phyloP scores from a whole-genome alignment of 2,329 filamentous ascomycete species.

The Lasiodiplodia theobromae region DNA sequence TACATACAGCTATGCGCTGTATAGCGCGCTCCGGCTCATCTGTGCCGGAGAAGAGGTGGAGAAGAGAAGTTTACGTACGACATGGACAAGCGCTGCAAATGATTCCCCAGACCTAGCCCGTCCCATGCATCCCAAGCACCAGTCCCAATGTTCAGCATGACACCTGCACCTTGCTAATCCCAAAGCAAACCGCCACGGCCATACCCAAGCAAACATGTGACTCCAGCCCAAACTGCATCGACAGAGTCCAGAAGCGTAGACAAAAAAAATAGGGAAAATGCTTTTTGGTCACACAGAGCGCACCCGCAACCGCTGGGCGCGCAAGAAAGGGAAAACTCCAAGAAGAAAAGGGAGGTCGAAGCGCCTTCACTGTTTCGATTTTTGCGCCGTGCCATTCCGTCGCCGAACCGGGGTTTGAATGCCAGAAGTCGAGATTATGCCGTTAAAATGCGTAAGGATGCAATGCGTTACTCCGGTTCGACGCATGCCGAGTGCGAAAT shows the following conservation, averaged over 20 bases:
- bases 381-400: slow-evolving; percentile 23
- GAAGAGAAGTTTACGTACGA: slow-evolving; percentile 12
- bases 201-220: slow-evolving; percentile 26
- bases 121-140: slow-evolving; percentile 29
- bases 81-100: slow-evolving; percentile 20
- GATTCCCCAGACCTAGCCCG: slow-evolving; percentile 19
- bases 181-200: slow-evolving; percentile 26
- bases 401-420: slow-evolving; percentile 19
- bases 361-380: slow-evolving; percentile 16
- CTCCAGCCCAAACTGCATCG: slow-evolving; percentile 10
- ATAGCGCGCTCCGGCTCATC: slow-evolving; percentile 20
- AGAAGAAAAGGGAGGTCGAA: neutral
- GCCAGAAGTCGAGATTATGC: slow-evolving; percentile 26
- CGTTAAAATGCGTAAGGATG: slow-evolving; percentile 27
- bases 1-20: slow-evolving; percentile 28
- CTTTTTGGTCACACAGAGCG: slow-evolving; percentile 25
- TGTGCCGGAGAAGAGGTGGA: slow-evolving; percentile 15
- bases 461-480: slow-evolving; percentile 27
- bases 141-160: slow-evolving; percentile 24
- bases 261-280: slow-evolving; percentile 22
- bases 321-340: slow-evolving; percentile 17
- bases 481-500: slow-evolving; percentile 19
- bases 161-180: slow-evolving; percentile 30
- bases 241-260: slow-evolving; percentile 5
- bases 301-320: slow-evolving; percentile 1